Percentiles rank a stretch among this genome's conserved stretches.
These are phyloP conservation scores for Bacidia rubella DNA, from an alignment of 495 filamentous ascomycete genomes.

Conservation along the genomic window DNA sequence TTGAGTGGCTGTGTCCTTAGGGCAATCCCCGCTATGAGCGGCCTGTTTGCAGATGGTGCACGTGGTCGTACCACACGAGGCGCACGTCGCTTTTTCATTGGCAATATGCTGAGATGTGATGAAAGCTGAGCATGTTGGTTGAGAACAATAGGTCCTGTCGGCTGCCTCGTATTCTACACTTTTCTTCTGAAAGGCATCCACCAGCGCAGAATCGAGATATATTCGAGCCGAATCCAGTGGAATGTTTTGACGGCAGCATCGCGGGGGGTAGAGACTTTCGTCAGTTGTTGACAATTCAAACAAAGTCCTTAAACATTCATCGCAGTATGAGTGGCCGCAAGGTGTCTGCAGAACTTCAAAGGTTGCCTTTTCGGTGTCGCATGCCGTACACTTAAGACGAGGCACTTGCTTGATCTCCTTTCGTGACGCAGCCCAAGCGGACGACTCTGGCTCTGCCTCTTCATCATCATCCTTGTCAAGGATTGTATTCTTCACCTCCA, in stretches of 20 bases:
- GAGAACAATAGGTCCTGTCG: conserved; percentile 36
- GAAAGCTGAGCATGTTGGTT: conserved; percentile 30
- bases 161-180: conserved; percentile 31
- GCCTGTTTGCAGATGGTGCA: conserved; percentile 35
- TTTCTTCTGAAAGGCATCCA: conserved; percentile 26
- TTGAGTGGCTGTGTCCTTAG: conserved; percentile 24
- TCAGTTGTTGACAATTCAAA: conserved; percentile 30
- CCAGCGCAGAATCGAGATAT: conserved; percentile 22
- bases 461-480: background rate
- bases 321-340: conserved; percentile 35
- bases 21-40: conserved; percentile 31
- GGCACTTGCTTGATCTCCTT: background rate
- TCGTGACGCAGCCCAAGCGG: conserved; percentile 15
- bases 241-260: conserved; percentile 34
- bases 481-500: conserved; percentile 5
- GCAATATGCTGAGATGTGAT: conserved; percentile 24
- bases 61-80: conserved; percentile 25
- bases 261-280: conserved; percentile 38
- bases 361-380: background rate
- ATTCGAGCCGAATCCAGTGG: conserved; percentile 20
- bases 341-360: conserved; percentile 10
- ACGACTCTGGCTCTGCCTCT: conserved; percentile 15
- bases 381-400: conserved; percentile 5
- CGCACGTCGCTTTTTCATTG: conserved; percentile 28
- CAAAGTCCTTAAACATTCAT: conserved; percentile 27